These are phyloP conservation scores for Blepharisma japonicum DNA, from an alignment of 73 alveolate genomes.

Conservation along the genomic window DNA sequence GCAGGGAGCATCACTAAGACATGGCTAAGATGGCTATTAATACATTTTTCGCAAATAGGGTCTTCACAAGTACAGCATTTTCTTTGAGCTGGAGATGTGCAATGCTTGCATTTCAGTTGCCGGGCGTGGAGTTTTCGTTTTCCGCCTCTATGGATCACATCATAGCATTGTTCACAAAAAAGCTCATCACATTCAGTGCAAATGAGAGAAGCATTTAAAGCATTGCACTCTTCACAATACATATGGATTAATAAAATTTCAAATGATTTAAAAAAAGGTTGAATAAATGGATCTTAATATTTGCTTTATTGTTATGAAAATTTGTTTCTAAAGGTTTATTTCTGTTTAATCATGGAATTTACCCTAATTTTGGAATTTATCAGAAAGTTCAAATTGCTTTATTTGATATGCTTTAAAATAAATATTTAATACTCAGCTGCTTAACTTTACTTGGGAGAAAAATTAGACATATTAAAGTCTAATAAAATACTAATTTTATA, in stretches of 20 bases:
- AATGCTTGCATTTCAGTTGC: not conserved
- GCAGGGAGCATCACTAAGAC: not conserved
- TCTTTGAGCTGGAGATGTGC: not conserved
- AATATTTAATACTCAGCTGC: no score
- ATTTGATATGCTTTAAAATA: no score
- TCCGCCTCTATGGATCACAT: slow-evolving; percentile 51
- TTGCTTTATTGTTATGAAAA: no score
- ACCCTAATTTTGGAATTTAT: no score
- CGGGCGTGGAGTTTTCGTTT: slow-evolving; percentile 44
- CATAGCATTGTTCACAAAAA: slow-evolving; percentile 46
- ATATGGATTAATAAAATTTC: not conserved
- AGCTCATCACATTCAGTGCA: slow-evolving; percentile 55
- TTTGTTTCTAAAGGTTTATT: no score
- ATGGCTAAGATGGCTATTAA: not conserved
- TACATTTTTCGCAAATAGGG: not conserved
- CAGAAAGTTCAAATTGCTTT: no score
- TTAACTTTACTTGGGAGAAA: no score
- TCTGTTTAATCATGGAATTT: no score
- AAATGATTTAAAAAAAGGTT: no score
- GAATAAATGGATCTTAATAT: no score
- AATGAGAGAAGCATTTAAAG: slow-evolving; percentile 31
- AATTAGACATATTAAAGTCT: no score
- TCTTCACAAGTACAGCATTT: not conserved
- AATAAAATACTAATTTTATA: no score
- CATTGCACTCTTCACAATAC: slow-evolving; percentile 56